Evolutionary conservation across 352 stramenopile genomes (phyloP), one percentile per base, ranked within the genome.

Genomic region (Phytophthora lateralis): DNA sequence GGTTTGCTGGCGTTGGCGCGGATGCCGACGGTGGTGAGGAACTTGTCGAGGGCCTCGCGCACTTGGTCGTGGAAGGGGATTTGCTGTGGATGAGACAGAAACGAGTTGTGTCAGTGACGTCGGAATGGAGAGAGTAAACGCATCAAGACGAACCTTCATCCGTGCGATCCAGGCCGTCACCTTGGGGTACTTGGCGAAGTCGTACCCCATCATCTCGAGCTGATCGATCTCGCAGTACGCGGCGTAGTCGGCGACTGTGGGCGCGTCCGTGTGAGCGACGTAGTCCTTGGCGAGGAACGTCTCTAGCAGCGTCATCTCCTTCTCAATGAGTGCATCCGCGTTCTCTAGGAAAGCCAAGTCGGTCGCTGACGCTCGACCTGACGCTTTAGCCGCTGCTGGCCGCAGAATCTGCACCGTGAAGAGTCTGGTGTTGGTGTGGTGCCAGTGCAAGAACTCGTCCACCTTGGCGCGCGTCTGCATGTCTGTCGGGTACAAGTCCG

Each of bases 211-310:
- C 21, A 68, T 59, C 49, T 87, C 66, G 3, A 87, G 55, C 57
- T 87, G 79, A 45, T 84, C 79, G 43, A 76, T 70, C 67, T 89
- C 76, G 44, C 76, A 87, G 64, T 89, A 85, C 32, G 61, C 49
- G 4, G 60, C 60, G 24, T 75, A 75, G 63, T 89, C 79, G 0
- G 75, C 79, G 35, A 87, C 45, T 26, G 79, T 87, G 0, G 75
- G 69, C 4, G 42, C 24, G 45, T 76, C 44, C 21, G 74, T 78
- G 21, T 69, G 56, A 0, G 75, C 79, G 37, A 86, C 48, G 53
- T 66, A 89, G 53, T 76, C 57, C 3, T 75, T 70, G 24, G 70
- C 59, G 1, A 89, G 52, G 20, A 80, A 79, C 29, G 55, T 66
- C 46, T 85, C 78, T 8, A 88, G 58, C 10, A 79, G 43, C 9